Percentiles rank a stretch among this genome's conserved stretches.
Conservation (phyloP, 2,329 filamentous ascomycete genomes). For the Fusarium vanettenii region DNA sequence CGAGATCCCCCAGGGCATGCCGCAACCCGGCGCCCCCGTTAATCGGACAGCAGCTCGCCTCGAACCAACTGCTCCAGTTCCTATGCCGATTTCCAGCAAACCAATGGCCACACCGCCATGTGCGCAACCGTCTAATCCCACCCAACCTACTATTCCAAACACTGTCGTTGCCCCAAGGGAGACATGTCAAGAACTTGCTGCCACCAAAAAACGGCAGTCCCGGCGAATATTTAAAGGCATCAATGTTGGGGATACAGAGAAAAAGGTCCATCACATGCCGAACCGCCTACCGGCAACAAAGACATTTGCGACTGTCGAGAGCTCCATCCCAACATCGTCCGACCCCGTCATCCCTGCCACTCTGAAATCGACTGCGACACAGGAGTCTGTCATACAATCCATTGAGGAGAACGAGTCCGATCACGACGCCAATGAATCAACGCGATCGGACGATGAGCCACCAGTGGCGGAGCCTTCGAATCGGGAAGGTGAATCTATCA, state of each 20-base stretch:
- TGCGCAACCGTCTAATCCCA: slow-evolving; percentile 44
- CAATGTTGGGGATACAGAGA: slow-evolving; percentile 29
- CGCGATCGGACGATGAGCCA: slow-evolving; percentile 16
- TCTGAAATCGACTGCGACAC: slow-evolving; percentile 31
- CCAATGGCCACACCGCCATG: slow-evolving; percentile 47
- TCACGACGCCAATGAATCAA: slow-evolving; percentile 12
- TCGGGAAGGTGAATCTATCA: neutral
- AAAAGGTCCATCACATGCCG: slow-evolving; percentile 13
- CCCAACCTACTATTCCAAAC: slow-evolving; percentile 34
- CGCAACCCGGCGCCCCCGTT: slow-evolving; percentile 30
- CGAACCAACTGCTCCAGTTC: slow-evolving; percentile 26
- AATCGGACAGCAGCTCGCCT: slow-evolving; percentile 40
- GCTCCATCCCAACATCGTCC: slow-evolving; percentile 43
- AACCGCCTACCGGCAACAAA: slow-evolving; percentile 42
- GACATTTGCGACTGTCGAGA: slow-evolving; percentile 34
- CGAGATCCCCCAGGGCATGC: slow-evolving; percentile 47
- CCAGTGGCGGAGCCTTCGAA: neutral
- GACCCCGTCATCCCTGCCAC: slow-evolving; percentile 47
- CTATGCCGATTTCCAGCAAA: slow-evolving; percentile 17
- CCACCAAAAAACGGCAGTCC: slow-evolving; percentile 13
- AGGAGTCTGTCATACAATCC: slow-evolving; percentile 34
- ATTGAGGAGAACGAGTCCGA: slow-evolving; percentile 30
- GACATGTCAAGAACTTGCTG: neutral
- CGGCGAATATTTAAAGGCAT: slow-evolving; percentile 42
- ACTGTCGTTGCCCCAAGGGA: slow-evolving; percentile 20